Evolutionary conservation across 768 basidiomycete genomes (phyloP).

Genomic region (Mycena kentingensis): DNA sequence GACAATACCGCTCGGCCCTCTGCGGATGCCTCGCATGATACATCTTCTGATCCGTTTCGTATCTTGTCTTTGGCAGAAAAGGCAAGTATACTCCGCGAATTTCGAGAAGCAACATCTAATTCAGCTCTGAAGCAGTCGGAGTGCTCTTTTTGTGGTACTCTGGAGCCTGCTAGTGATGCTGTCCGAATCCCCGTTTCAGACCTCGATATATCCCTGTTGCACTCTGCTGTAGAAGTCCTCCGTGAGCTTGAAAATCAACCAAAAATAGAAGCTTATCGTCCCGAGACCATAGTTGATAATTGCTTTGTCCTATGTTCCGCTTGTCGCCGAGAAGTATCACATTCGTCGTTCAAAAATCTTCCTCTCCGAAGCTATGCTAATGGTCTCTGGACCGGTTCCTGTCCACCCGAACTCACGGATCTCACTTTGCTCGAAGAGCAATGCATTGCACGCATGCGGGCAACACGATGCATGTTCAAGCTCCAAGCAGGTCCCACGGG

Average conservation of each 20-base stretch:
- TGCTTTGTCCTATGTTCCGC: constrained; percentile 1
- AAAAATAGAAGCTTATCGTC: not conserved
- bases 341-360: not conserved
- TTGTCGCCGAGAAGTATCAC: constrained; percentile 1
- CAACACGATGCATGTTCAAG: constrained; percentile 24
- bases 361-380: constrained; percentile 27
- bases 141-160: constrained; percentile 16
- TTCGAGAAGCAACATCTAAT: constrained; percentile 4
- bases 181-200: not conserved
- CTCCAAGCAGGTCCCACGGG: constrained; percentile 16
- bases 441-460: constrained; percentile 20
- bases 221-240: constrained; percentile 8
- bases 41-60: not conserved
- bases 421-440: constrained; percentile 25
- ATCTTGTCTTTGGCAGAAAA: constrained; percentile 10
- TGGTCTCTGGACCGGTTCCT: constrained; percentile 22
- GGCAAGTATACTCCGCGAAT: constrained; percentile 4
- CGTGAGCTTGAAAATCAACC: constrained; percentile 4
- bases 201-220: constrained; percentile 9
- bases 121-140: not conserved
- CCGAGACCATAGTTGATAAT: not conserved
- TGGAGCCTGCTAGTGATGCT: not conserved
- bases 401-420: constrained; percentile 16
- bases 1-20: not conserved
- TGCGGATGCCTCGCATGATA: not conserved